phyloP scores from a whole-genome alignment of 257 asterid genomes.

The Nicotiana benthamiana region DNA sequence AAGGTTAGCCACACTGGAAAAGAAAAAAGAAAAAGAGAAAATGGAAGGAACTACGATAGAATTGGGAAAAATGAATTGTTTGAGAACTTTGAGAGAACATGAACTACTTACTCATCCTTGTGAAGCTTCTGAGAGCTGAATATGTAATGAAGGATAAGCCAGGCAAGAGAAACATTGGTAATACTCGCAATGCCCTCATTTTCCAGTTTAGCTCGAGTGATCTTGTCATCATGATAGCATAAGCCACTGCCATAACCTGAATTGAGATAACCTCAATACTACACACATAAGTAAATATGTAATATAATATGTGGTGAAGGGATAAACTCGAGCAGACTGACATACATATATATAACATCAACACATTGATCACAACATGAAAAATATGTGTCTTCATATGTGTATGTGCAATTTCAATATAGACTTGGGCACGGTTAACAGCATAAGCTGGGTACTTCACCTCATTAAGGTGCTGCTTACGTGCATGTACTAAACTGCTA shows the following conservation, averaged over 20 bases:
- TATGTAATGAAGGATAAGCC: slow-evolving; percentile 42
- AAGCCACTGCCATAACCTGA: slow-evolving; percentile 79
- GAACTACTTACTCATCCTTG: slow-evolving; percentile 65
- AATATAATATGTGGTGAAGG: background rate
- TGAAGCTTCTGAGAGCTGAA: slow-evolving; percentile 49
- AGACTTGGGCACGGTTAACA: background rate
- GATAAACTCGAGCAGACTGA: background rate
- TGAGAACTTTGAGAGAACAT: slow-evolving; percentile 1
- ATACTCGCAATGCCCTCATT: slow-evolving; percentile 71
- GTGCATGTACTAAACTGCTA: background rate
- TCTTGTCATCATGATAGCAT: slow-evolving; percentile 78
- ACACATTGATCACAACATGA: background rate
- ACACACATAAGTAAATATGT: background rate
- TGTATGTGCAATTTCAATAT: background rate
- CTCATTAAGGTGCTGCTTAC: background rate
- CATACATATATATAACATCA: slow-evolving; percentile 1
- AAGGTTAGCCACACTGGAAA: background rate
- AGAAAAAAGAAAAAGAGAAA: background rate
- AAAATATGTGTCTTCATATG: background rate
- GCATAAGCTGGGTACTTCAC: background rate
- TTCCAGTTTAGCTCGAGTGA: slow-evolving; percentile 66
- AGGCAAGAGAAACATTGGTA: slow-evolving; percentile 87
- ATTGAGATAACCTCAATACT: slow-evolving; percentile 4
- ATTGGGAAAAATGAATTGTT: background rate
- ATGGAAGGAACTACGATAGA: background rate